A percentile compares a stretch with the other conserved stretches of the same genome.
phyloP scores from a whole-genome alignment of 2,329 filamentous ascomycete genomes.

The Sporothrix sp. region DNA sequence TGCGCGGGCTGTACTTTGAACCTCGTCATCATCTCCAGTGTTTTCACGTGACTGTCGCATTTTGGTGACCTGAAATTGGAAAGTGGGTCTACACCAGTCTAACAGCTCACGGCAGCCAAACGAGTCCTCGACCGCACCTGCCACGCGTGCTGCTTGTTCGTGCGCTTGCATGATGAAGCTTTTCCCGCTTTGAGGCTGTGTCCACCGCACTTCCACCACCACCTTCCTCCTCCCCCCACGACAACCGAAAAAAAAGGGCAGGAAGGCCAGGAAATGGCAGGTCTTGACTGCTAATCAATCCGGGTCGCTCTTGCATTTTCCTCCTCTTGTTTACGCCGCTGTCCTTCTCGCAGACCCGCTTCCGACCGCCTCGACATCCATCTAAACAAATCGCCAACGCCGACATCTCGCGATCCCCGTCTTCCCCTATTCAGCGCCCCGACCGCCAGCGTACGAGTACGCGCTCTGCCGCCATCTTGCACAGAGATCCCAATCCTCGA shows the following conservation, averaged over 20 bases:
- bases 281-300: not conserved
- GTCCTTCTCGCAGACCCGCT: too few relatives aligned
- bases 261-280: not conserved
- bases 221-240: not conserved
- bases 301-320: not conserved
- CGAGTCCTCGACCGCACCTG: not conserved
- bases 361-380: not conserved
- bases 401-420: not conserved
- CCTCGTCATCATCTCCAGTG: too few relatives aligned
- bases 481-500: not conserved
- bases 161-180: conserved; percentile 1
- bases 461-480: not conserved
- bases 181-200: not conserved
- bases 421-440: not conserved
- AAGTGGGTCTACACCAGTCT: conserved; percentile 1
- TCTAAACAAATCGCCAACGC: not conserved
- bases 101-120: not conserved
- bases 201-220: not conserved
- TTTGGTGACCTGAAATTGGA: not conserved
- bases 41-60: too few relatives aligned
- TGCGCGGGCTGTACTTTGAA: too few relatives aligned
- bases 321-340: not conserved
- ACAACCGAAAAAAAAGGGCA: not conserved
- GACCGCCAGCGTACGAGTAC: too few relatives aligned
- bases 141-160: not conserved